Conservation (phyloP, 2,329 filamentous ascomycete genomes). For the Samsoniella hepiali region DNA sequence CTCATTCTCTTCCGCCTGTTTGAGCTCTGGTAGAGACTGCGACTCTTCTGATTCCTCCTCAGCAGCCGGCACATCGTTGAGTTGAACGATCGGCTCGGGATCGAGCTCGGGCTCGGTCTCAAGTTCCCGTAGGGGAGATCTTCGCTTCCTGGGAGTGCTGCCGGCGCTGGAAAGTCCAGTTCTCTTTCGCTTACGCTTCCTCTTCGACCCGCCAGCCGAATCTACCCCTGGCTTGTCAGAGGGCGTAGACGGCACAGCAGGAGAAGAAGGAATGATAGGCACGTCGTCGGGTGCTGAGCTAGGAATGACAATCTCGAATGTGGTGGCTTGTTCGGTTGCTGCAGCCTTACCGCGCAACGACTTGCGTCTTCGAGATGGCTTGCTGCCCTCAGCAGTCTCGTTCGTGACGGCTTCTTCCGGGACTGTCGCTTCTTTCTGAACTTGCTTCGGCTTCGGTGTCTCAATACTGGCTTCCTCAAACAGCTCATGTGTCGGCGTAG, state of each 20-base stretch:
- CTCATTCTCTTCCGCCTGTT: background rate
- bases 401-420: background rate
- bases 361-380: constrained; percentile 8
- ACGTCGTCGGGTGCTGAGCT: background rate
- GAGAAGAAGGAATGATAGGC: background rate
- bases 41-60: constrained; percentile 9
- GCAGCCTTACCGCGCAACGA: constrained; percentile 13
- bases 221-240: background rate
- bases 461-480: background rate
- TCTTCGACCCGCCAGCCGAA: background rate
- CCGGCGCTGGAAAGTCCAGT: background rate
- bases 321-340: background rate
- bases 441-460: background rate
- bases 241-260: constrained; percentile 5
- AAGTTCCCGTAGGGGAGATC: background rate
- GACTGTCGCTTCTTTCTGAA: background rate
- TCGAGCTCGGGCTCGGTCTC: background rate
- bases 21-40: constrained; percentile 14
- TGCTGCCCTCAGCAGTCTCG: background rate
- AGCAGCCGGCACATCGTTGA: background rate
- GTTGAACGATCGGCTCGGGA: background rate
- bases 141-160: constrained; percentile 12
- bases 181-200: constrained; percentile 15
- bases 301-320: background rate
- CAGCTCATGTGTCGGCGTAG: background rate